Conservation (phyloP, 208 protist species). For the Histomonas meleagridis region DNA sequence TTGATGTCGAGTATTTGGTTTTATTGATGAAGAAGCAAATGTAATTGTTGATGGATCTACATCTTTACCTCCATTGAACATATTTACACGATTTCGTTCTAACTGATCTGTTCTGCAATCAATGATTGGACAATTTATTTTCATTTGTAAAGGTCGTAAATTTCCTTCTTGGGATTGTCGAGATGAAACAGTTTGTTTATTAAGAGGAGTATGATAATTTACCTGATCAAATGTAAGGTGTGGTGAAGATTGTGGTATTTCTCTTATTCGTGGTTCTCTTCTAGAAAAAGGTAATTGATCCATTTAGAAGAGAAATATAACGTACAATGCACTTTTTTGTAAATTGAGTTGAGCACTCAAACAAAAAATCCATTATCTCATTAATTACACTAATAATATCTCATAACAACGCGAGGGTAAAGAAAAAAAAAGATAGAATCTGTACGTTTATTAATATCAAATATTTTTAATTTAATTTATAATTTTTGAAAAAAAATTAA, state of each 20-base stretch:
- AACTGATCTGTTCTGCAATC: background rate
- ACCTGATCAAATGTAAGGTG: background rate
- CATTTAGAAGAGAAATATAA: too few relatives aligned
- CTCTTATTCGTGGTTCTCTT: background rate
- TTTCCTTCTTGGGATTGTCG: background rate
- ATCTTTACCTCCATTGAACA: background rate
- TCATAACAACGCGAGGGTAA: too few relatives aligned
- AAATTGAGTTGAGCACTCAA: too few relatives aligned
- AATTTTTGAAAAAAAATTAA: too few relatives aligned
- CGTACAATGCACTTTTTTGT: too few relatives aligned
- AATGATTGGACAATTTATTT: background rate
- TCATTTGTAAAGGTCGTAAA: background rate
- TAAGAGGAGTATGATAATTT: background rate
- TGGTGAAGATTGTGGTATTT: background rate
- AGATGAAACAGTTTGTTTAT: background rate
- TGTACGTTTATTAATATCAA: too few relatives aligned
- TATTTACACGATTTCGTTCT: background rate
- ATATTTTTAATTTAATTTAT: too few relatives aligned
- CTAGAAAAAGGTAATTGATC: background rate
- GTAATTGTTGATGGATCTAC: background rate
- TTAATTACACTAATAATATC: too few relatives aligned
- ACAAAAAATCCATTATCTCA: too few relatives aligned
- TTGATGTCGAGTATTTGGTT: background rate
- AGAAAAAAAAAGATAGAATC: too few relatives aligned
- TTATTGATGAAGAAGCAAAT: background rate